Percentiles rank a stretch among this genome's conserved stretches.
These are phyloP conservation scores for Trichoderma erinaceum DNA, from an alignment of 495 filamentous ascomycete genomes.

Conservation along the genomic window DNA sequence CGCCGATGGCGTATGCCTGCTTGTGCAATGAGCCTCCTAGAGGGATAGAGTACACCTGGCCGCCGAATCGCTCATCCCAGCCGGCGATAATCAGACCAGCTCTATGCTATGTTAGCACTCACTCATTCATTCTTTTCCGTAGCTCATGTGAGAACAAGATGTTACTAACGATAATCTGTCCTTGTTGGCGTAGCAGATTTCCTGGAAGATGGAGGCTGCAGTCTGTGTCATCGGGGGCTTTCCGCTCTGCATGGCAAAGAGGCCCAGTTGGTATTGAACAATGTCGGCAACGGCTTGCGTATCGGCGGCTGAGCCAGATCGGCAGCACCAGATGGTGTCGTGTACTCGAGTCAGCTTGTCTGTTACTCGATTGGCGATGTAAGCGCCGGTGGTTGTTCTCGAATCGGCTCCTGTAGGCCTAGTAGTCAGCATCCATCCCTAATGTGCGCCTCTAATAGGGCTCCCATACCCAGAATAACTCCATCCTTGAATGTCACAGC, in stretches of 20 bases:
- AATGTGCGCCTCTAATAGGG: too few species aligned
- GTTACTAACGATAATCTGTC: slow-evolving; percentile 65
- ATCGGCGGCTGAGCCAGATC: slow-evolving; percentile 91
- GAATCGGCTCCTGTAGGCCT: slow-evolving; percentile 70
- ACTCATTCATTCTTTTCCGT: slow-evolving; percentile 6
- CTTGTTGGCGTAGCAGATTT: slow-evolving; percentile 97
- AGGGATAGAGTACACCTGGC: slow-evolving; percentile 95
- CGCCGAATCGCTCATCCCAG: slow-evolving; percentile 87
- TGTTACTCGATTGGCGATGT: slow-evolving; percentile 98
- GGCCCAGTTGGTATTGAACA: slow-evolving; percentile 88
- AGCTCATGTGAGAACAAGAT: background rate
- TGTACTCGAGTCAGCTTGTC: slow-evolving; percentile 98
- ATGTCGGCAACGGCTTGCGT: slow-evolving; percentile 98
- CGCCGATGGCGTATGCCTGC: slow-evolving; percentile 91
- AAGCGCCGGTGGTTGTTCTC: slow-evolving; percentile 95
- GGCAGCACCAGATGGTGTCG: slow-evolving; percentile 99
- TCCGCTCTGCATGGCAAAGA: slow-evolving; percentile 83
- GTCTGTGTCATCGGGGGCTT: slow-evolving; percentile 88
- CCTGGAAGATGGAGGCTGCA: slow-evolving; percentile 90
- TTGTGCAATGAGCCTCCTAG: slow-evolving; percentile 96
- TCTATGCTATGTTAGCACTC: slow-evolving; percentile 41
- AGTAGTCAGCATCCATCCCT: background rate
- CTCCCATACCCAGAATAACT: slow-evolving; percentile 70
- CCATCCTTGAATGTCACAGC: slow-evolving; percentile 96
- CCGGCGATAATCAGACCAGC: slow-evolving; percentile 97